These are phyloP conservation scores for Truncatella angustata DNA, from an alignment of 2,329 filamentous ascomycete species.

Conservation along the genomic window DNA sequence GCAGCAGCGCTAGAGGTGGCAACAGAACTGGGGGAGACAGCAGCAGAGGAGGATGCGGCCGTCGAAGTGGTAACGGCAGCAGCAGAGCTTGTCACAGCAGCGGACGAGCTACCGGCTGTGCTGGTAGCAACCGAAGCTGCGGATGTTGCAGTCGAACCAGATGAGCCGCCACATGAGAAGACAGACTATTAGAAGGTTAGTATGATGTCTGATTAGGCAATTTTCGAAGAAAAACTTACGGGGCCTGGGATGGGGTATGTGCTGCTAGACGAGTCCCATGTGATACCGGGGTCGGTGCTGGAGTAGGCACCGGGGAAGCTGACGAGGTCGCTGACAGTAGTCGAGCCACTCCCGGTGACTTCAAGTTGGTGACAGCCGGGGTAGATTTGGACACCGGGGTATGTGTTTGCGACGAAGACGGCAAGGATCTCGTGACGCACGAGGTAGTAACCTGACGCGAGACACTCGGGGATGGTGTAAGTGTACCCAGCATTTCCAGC, in stretches of 20 bases:
- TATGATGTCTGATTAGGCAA: no score
- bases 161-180: background rate
- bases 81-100: no score
- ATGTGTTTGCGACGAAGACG: constrained; percentile 41
- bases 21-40: background rate
- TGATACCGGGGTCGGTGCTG: constrained; percentile 5
- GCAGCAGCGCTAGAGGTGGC: background rate
- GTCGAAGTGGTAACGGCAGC: constrained; percentile 2
- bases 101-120: no score
- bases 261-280: constrained; percentile 1
- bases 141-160: background rate
- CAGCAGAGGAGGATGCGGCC: background rate
- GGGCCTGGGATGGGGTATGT: constrained; percentile 9
- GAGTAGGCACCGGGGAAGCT: constrained; percentile 6
- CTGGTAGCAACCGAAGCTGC: background rate
- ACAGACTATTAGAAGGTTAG: background rate
- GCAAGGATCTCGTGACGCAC: constrained; percentile 59
- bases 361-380: constrained; percentile 57
- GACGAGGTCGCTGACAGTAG: constrained; percentile 33
- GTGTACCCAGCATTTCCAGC: constrained; percentile 39
- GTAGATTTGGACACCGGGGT: constrained; percentile 52
- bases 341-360: constrained; percentile 47
- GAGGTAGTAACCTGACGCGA: constrained; percentile 48
- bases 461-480: constrained; percentile 53
- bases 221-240: background rate